phyloP scores from a whole-genome alignment of 202 grass and related monocot species.

The Saccharum hybrid region DNA sequence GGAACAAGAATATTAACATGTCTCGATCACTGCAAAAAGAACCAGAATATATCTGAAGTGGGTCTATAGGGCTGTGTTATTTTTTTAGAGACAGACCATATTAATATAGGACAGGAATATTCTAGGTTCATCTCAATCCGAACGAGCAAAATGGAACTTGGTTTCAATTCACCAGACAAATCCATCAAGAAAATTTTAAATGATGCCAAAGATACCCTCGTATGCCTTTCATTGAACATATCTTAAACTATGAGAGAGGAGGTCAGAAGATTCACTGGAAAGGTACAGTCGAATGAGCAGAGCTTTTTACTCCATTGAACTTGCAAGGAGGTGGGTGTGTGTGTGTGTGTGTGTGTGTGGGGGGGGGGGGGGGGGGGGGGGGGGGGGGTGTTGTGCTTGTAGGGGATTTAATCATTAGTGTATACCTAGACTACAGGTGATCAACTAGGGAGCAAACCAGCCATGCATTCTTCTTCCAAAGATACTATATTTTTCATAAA shows the following conservation, averaged over 20 bases:
- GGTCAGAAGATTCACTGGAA: slow-evolving; percentile 1
- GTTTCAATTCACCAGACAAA: slow-evolving; percentile 5
- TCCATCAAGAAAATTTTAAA: not conserved
- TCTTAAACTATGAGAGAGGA: not conserved
- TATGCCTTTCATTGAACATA: not conserved
- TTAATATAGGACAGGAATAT: slow-evolving; percentile 5
- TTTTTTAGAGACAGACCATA: slow-evolving; percentile 17
- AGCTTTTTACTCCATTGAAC: not conserved
- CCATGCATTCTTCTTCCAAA: not conserved
- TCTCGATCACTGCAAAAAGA: slow-evolving; percentile 35
- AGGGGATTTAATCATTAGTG: not conserved
- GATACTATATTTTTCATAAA: not conserved
- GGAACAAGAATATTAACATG: slow-evolving; percentile 43
- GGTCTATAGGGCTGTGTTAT: slow-evolving; percentile 12
- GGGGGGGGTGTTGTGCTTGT: too few relatives aligned
- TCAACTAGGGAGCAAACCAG: not conserved
- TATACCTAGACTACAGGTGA: not conserved
- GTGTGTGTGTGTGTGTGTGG: too few relatives aligned
- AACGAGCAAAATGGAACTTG: slow-evolving; percentile 42
- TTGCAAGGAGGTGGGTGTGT: too few relatives aligned
- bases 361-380: too few relatives aligned
- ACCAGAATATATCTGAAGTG: slow-evolving; percentile 39
- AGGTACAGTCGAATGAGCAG: not conserved
- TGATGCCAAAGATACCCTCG: not conserved
- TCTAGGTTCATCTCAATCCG: slow-evolving; percentile 22